Evolutionary conservation across 495 filamentous ascomycete species (phyloP), one percentile per base, ranked within the genome.

Genomic region (Zalerion maritima): DNA sequence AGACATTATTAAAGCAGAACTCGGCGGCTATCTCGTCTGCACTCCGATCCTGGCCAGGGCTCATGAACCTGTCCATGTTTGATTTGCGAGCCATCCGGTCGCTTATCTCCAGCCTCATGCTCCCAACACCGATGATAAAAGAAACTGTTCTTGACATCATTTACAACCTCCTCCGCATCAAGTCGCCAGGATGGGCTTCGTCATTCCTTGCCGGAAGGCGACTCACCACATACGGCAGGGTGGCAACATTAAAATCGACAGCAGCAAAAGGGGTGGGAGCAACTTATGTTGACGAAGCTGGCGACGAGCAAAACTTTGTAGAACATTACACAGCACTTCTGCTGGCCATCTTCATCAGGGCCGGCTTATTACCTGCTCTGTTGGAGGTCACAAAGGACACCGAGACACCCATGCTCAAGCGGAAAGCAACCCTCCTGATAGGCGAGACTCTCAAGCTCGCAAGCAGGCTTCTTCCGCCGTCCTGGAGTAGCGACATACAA

Each of bases 281-380:
- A 34, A 37, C 58, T 2, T 69, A 74, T 12, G 41, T 55, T 10
- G 80, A 83, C 24, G 72, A 76, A 17, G 72, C 75, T 18, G 61
- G 59, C 6, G 71, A 69, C 30, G 74, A 76, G 32, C 78, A 86
- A 38, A 87, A 80, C 44, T 71, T 97, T 22, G 74, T 91, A 5
- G 79, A 89, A 27, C 91, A 97, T 50, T 96, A 86, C 46, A 92
- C 83, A 2, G 78, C 89, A 6, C 64, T 94, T n/a, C 57, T 94
- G 12, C 64, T 96, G 13, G 83, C 83, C 7, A 71, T 87, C 8
- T 69, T 97, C 33, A 68, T 97, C 27, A 78, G 81, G 29, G 75
- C 83, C 11, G 85, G 81, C 2, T 54, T 97, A 31, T 62, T 91
- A 29, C 65, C 78, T n/a, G 80, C 76, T 3, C 58, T 97, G 14